phyloP scores from a whole-genome alignment of 345 rosid species.

The Hibiscus syriacus region DNA sequence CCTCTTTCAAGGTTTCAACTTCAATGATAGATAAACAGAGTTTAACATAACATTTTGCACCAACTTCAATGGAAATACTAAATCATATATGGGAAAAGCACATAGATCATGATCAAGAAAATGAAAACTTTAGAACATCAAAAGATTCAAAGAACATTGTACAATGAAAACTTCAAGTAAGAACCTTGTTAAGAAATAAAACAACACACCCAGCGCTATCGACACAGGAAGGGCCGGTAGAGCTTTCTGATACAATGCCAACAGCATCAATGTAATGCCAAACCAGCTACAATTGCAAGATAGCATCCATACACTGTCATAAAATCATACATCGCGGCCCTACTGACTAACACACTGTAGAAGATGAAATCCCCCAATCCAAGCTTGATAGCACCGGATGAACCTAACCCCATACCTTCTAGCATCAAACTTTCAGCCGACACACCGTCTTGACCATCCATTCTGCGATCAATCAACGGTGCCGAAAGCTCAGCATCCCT shows the following conservation, averaged over 20 bases:
- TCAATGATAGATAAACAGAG: not conserved
- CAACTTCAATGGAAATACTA: not conserved
- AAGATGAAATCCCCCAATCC: slow-evolving; percentile 93
- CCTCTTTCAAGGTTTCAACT: not conserved
- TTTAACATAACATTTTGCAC: not conserved
- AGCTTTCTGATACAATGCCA: slow-evolving; percentile 86
- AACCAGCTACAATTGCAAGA: slow-evolving; percentile 85
- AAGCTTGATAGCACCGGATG: slow-evolving; percentile 82
- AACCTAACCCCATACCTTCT: slow-evolving; percentile 90
- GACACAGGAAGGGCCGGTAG: slow-evolving; percentile 94
- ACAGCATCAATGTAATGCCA: slow-evolving; percentile 77
- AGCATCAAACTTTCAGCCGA: slow-evolving; percentile 39
- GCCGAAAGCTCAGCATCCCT: slow-evolving; percentile 43
- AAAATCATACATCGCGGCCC: slow-evolving; percentile 91
- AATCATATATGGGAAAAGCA: not conserved
- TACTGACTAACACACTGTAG: slow-evolving; percentile 89
- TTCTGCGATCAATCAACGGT: slow-evolving; percentile 55
- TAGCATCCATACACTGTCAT: slow-evolving; percentile 95
- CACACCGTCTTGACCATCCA: slow-evolving; percentile 19
- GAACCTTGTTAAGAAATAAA: slow-evolving; percentile 62
- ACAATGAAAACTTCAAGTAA: slow-evolving; percentile 65
- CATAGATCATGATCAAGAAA: not conserved
- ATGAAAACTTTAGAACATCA: slow-evolving; percentile 55
- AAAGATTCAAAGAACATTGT: slow-evolving; percentile 70
- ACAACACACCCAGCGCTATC: slow-evolving; percentile 65